phyloP scores from a whole-genome alignment of 495 filamentous ascomycete genomes.

The Xylaria bambusicola region DNA sequence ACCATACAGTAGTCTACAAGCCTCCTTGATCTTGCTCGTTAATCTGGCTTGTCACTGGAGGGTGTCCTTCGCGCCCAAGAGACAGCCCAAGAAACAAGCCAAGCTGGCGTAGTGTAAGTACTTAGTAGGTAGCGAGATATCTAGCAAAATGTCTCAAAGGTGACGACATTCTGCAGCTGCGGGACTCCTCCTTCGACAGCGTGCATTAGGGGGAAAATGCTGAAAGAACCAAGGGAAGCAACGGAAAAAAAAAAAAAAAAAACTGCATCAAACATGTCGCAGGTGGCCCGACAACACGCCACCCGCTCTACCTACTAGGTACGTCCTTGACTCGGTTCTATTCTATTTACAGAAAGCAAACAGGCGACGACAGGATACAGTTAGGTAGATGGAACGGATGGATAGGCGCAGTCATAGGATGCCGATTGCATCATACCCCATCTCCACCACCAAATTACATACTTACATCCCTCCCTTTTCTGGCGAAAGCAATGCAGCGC shows the following conservation, averaged over 20 bases:
- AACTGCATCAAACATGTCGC: conserved; percentile 7
- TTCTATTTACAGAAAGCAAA: no score
- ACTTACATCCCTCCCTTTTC: no score
- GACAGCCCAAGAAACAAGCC: no score
- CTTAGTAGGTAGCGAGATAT: no score
- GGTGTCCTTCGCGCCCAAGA: background rate
- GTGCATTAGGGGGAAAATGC: background rate
- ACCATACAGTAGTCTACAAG: background rate
- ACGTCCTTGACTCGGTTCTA: no score
- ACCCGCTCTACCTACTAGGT: no score
- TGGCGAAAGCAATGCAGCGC: background rate
- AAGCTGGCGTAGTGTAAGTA: no score
- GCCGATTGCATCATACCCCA: conserved; percentile 16
- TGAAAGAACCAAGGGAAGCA: background rate
- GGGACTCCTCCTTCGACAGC: background rate
- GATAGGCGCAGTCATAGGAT: no score
- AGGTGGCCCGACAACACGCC: background rate
- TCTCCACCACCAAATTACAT: conserved; percentile 16
- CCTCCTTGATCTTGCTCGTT: background rate
- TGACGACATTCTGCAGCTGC: conserved; percentile 18
- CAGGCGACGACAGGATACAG: no score
- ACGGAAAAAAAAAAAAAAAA: background rate
- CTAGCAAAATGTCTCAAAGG: background rate
- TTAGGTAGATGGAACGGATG: no score
- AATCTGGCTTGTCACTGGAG: background rate